phyloP scores from a whole-genome alignment of 2,329 filamentous ascomycete genomes.

The Alternaria sp. region DNA sequence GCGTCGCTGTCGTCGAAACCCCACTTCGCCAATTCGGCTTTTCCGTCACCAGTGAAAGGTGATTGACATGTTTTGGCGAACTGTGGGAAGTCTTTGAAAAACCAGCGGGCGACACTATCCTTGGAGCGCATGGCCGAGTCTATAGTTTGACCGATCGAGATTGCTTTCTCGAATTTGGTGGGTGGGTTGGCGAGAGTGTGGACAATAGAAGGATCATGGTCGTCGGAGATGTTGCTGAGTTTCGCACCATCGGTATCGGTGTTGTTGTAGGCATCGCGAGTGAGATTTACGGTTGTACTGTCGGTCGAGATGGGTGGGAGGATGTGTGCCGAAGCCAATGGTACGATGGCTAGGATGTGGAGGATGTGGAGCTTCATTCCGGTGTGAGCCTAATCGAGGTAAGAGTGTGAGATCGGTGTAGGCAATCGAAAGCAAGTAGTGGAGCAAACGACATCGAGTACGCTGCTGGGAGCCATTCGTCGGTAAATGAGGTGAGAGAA shows the following conservation, averaged over 20 bases:
- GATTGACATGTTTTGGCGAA: constrained; percentile 12
- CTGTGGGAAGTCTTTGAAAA: constrained; percentile 17
- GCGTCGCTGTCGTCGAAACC: constrained; percentile 18
- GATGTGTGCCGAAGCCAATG: neutral
- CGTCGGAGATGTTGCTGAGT: neutral
- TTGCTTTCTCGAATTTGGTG: constrained; percentile 9
- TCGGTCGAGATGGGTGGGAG: neutral
- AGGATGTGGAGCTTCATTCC: constrained; percentile 6
- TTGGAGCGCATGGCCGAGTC: constrained; percentile 16
- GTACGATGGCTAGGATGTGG: neutral
- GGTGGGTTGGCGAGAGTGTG: neutral
- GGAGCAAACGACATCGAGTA: neutral
- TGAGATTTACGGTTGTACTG: neutral
- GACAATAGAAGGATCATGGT: neutral
- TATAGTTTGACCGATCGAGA: constrained; percentile 10
- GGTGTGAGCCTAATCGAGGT: neutral
- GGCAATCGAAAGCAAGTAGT: no score
- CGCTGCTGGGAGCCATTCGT: neutral
- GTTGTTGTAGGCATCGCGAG: neutral
- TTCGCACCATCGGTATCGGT: neutral
- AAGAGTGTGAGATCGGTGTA: neutral
- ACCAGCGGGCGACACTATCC: constrained; percentile 16
- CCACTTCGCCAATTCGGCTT: constrained; percentile 16
- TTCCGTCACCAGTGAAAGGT: constrained; percentile 13
- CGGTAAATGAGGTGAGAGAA: neutral